These are phyloP conservation scores for Populus alba DNA, from an alignment of 345 rosid species.

Conservation along the genomic window DNA sequence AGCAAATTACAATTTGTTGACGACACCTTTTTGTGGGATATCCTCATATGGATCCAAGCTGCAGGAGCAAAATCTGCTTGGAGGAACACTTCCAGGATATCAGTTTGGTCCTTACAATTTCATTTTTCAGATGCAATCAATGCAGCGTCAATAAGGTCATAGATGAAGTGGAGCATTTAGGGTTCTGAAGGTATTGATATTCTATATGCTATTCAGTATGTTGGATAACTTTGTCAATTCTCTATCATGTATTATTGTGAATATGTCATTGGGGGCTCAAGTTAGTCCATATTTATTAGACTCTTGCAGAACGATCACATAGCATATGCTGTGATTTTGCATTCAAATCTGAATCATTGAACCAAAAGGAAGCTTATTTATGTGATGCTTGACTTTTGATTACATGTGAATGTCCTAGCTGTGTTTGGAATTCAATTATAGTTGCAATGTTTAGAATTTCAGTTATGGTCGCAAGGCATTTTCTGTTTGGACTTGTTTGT, in stretches of 20 bases:
- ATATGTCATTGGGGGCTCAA: constrained; percentile 27
- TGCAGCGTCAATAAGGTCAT: constrained; percentile 38
- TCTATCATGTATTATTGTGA: constrained; percentile 31
- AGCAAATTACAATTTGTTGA: constrained; percentile 31
- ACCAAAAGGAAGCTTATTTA: constrained; percentile 29
- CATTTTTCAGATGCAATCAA: constrained; percentile 43
- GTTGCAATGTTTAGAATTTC: background rate
- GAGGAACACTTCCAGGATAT: constrained; percentile 45
- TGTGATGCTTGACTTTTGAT: constrained; percentile 22
- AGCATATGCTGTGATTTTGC: constrained; percentile 31
- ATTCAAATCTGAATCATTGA: constrained; percentile 31
- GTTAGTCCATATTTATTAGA: constrained; percentile 28
- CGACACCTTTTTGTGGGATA: constrained; percentile 46
- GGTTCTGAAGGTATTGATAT: constrained; percentile 21
- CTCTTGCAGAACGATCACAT: constrained; percentile 21
- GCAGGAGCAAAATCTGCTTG: constrained; percentile 59
- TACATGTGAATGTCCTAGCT: constrained; percentile 12
- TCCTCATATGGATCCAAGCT: constrained; percentile 54
- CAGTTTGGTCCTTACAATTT: constrained; percentile 47
- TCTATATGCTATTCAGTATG: constrained; percentile 11
- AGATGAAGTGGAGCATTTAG: constrained; percentile 2
- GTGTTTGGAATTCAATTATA: constrained; percentile 15
- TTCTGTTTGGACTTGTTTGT: constrained; percentile 11
- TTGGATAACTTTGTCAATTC: constrained; percentile 16
- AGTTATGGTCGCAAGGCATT: constrained; percentile 10